Evolutionary conservation across 805 yeast genomes (phyloP), one percentile per base, ranked within the genome.

Genomic region (Yamadazyma tumulicola): DNA sequence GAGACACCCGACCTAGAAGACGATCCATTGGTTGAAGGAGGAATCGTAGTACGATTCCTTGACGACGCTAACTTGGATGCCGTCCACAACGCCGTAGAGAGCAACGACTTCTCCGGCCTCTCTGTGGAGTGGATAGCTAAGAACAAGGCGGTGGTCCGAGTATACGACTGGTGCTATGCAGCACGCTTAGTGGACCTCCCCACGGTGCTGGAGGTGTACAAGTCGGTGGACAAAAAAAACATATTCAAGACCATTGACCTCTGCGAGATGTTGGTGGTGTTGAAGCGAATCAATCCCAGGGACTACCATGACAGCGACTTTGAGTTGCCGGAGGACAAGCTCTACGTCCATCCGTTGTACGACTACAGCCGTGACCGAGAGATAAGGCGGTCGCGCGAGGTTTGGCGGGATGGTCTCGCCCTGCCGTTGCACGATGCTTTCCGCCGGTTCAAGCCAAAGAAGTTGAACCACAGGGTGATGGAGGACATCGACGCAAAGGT

Each of bases 1-100:
- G 97, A 91, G 50, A 97, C 95, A 13, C 95, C 96, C 0, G 97
- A 91, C 46, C 67, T 86, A 17, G 98, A 93, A 54, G 96, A 88
- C 41, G 97, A 93, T 52, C 97, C 98, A 1, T 62, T 87, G 41
- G 66, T 87, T 6, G 97, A 93, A 52, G 95, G 86, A 45, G 95
- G 93, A 0, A 69, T 93, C 1, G 69, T 88, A 1, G 56, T 93
- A 27, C 69, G 98, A 35, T 79, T 91, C 62, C 45, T 80, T n/a
- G 70, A 75, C 46, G 86, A 81, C 39, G 67, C 73, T 7, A 81
- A 82, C 37, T 59, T 85, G 23, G 96, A 85, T 37, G 77, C 75
- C 41, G 75, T 91, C 7, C 77, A 82, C 37, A 75, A 77, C 35
- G 86, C 93, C 13, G 82, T 81, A 8, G 95, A 85, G 34, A 65